A percentile compares a stretch with the other conserved stretches of the same genome.
Evolutionary conservation across 768 basidiomycete genomes (phyloP).

Genomic region (Mycena latifolia): DNA sequence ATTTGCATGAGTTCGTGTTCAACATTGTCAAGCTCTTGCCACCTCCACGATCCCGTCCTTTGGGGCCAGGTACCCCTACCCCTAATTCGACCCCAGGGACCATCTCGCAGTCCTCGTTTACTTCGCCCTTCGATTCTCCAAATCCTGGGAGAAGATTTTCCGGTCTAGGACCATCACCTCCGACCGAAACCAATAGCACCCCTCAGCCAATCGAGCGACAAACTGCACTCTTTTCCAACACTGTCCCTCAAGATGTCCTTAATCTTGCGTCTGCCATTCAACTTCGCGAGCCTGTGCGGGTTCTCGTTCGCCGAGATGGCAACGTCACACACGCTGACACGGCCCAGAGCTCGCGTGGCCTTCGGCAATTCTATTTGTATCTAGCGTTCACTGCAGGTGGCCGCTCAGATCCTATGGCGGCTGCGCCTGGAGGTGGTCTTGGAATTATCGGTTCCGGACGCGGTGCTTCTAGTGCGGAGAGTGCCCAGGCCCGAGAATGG

Average conservation of each 20-base stretch:
- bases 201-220: conserved; percentile 76
- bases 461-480: conserved; percentile 83
- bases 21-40: conserved; percentile 94
- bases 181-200: conserved; percentile 51
- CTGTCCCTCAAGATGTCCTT: conserved; percentile 97
- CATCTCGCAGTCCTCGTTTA: conserved; percentile 56
- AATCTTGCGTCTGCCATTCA: conserved; percentile 95
- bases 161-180: conserved; percentile 60
- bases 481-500: conserved; percentile 91
- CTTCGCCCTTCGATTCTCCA: conserved; percentile 58
- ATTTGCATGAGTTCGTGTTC: conserved; percentile 95
- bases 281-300: conserved; percentile 95
- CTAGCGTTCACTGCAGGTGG: conserved; percentile 93
- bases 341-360: conserved; percentile 78
- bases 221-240: conserved; percentile 97
- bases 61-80: conserved; percentile 57
- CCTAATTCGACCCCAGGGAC: conserved; percentile 51
- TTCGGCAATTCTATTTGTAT: conserved; percentile 97
- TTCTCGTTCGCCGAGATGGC: conserved; percentile 94
- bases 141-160: conserved; percentile 71
- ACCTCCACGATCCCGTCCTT: conserved; percentile 81
- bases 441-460: conserved; percentile 97
- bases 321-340: conserved; percentile 80
- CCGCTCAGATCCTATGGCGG: conserved; percentile 65
- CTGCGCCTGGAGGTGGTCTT: conserved; percentile 67